Conservation (phyloP, 345 rosid species). For the Salix dunnii region DNA sequence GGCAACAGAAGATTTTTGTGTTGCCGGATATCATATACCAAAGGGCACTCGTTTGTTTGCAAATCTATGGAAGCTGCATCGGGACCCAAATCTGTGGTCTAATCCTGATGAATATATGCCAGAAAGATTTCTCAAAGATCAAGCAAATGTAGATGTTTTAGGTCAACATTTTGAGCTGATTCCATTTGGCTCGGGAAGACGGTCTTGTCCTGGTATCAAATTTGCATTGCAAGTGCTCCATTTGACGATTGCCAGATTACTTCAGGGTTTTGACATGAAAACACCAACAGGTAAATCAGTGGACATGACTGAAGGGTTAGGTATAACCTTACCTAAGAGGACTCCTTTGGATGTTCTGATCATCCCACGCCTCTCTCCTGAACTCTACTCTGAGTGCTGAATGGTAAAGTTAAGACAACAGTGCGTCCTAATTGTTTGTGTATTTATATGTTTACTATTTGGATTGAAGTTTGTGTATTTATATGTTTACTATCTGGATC, state of each 20-base stretch:
- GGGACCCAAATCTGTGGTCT: constrained; percentile 23
- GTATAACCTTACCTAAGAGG: constrained; percentile 15
- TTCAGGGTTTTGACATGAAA: constrained; percentile 18
- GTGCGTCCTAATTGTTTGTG: no score
- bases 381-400: neutral
- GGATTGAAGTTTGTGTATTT: constrained; percentile 31
- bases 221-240: constrained; percentile 28
- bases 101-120: constrained; percentile 25
- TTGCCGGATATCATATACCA: constrained; percentile 13
- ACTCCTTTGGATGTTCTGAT: constrained; percentile 15
- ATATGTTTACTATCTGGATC: constrained; percentile 29
- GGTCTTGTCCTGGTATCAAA: constrained; percentile 28
- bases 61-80: constrained; percentile 26
- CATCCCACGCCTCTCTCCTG: constrained; percentile 1
- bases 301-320: constrained; percentile 12
- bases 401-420: no score
- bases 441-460: no score
- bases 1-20: constrained; percentile 13
- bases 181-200: constrained; percentile 35
- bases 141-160: neutral
- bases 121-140: constrained; percentile 21
- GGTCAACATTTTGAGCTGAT: constrained; percentile 29
- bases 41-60: constrained; percentile 16
- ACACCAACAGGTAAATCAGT: constrained; percentile 6
- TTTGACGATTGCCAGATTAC: constrained; percentile 21